phyloP scores from a whole-genome alignment of 2,329 filamentous ascomycete genomes.

The Colletotrichum orbiculare region DNA sequence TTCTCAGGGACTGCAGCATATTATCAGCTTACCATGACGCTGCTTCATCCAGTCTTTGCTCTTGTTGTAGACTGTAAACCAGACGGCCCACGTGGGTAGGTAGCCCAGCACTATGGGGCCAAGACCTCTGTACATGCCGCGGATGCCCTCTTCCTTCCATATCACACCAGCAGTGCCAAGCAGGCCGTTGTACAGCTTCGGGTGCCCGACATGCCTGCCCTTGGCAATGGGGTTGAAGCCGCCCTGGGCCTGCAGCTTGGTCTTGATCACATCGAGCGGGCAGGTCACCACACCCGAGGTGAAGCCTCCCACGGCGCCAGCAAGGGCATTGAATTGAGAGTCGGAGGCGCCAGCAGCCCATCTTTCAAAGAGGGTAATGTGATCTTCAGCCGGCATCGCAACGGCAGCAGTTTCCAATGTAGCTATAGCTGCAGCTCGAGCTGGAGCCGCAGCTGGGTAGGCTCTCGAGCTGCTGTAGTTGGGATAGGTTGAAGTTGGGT shows the following conservation, averaged over 20 bases:
- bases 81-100: constrained; percentile 97
- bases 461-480: constrained; percentile 38
- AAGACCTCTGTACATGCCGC: constrained; percentile 91
- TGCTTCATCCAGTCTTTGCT: constrained; percentile 80
- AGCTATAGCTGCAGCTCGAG: constrained; percentile 27
- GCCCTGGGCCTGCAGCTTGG: constrained; percentile 95
- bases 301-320: constrained; percentile 89
- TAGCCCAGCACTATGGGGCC: constrained; percentile 96
- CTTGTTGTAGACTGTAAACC: constrained; percentile 95
- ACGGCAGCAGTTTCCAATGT: constrained; percentile 29
- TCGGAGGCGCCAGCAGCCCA: constrained; percentile 69
- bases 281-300: constrained; percentile 95
- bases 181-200: constrained; percentile 83
- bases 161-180: constrained; percentile 88
- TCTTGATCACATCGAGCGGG: constrained; percentile 98
- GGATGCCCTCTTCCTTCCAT: constrained; percentile 86
- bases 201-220: constrained; percentile 60
- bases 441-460: constrained; percentile 34
- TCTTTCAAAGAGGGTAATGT: constrained; percentile 60
- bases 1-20: constrained; percentile 38
- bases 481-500: constrained; percentile 40
- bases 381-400: constrained; percentile 38
- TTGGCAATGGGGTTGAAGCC: constrained; percentile 72
- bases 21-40: constrained; percentile 64
- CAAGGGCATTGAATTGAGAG: constrained; percentile 81